phyloP scores from a whole-genome alignment of 306 rosid species.

The Citrullus mucosospermus region DNA sequence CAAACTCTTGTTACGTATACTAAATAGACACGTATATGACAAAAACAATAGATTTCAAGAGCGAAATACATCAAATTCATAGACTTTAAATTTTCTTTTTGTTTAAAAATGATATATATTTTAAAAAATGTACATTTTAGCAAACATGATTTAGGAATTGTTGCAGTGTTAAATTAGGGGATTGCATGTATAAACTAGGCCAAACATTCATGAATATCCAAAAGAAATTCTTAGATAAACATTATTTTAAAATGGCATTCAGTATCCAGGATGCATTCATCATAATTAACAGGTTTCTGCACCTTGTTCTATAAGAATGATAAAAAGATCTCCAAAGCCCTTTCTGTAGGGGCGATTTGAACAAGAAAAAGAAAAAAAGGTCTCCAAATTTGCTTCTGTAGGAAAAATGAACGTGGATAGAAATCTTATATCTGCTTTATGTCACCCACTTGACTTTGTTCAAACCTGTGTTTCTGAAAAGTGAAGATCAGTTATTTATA shows the following conservation, averaged over 20 bases:
- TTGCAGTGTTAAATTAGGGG: neutral
- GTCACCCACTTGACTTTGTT: neutral
- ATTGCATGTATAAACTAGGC: neutral
- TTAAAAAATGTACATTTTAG: too few relatives aligned
- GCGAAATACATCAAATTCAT: too few relatives aligned
- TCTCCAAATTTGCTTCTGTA: neutral
- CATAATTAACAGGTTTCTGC: neutral
- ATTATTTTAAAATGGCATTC: neutral
- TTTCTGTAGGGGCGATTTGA: neutral
- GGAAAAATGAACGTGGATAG: neutral
- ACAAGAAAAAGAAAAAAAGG: too few relatives aligned
- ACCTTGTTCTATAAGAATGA: neutral
- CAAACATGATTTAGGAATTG: neutral
- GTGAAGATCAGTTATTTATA: neutral
- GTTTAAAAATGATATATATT: too few relatives aligned
- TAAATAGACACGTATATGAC: too few relatives aligned
- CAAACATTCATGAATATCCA: neutral
- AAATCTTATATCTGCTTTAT: neutral
- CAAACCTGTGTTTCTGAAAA: neutral
- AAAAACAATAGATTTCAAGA: too few relatives aligned
- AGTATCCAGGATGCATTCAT: neutral
- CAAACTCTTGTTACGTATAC: too few relatives aligned
- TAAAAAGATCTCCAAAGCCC: neutral
- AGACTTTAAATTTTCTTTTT: too few relatives aligned
- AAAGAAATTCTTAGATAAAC: neutral